phyloP scores from a whole-genome alignment of 1,284 basidiomycete genomes.

The Hypsizygus ulmarius region DNA sequence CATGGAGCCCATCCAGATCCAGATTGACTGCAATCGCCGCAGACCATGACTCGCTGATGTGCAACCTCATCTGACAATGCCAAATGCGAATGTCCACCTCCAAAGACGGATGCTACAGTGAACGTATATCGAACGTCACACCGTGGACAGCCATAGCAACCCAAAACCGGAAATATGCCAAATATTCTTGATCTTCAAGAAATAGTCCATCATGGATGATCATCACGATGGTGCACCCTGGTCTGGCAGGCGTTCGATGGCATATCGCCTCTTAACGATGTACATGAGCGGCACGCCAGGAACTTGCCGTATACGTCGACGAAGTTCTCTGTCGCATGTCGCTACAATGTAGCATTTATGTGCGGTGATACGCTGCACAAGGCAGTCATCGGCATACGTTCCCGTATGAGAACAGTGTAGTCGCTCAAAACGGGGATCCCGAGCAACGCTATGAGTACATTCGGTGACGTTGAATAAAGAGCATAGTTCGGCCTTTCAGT shows the following conservation, averaged over 20 bases:
- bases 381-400: conserved; percentile 98
- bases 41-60: no score
- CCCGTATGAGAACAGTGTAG: conserved; percentile 90
- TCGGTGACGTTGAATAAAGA: conserved; percentile 4
- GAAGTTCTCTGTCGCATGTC: conserved; percentile 95
- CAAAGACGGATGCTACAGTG: no score
- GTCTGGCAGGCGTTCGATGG: conserved; percentile 91
- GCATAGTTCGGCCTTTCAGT: not conserved
- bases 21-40: no score
- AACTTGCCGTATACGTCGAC: conserved; percentile 88
- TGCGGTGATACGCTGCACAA: conserved; percentile 91
- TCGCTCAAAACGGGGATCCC: conserved; percentile 96
- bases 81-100: no score
- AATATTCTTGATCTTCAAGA: not conserved
- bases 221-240: conserved; percentile 68
- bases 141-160: no score
- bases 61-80: no score
- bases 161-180: conserved; percentile 2
- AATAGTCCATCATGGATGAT: not conserved
- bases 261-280: conserved; percentile 86
- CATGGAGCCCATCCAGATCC: no score
- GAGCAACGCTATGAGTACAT: conserved; percentile 69
- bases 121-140: no score
- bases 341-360: conserved; percentile 98
- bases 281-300: conserved; percentile 97